These are phyloP conservation scores for Ammopiptanthus mongolicus DNA, from an alignment of 306 rosid genomes.

Conservation along the genomic window DNA sequence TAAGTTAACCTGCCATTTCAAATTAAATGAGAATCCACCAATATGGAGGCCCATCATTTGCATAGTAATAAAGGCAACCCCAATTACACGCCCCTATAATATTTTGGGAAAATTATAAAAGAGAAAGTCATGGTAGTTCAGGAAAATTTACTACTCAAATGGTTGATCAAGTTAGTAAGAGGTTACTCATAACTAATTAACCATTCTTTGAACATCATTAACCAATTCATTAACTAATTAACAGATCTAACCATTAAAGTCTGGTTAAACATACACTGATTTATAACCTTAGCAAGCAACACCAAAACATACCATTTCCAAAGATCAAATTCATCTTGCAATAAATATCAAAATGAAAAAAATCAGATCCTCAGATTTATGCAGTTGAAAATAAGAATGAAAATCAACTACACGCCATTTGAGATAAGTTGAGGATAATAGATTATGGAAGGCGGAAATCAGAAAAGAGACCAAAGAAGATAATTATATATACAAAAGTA, in stretches of 20 bases:
- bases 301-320: not conserved
- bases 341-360: not conserved
- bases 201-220: not conserved
- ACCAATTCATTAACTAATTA: not conserved
- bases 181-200: not conserved
- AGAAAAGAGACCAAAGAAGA: not conserved
- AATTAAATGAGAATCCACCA: conserved; percentile 9
- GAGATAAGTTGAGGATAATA: not conserved
- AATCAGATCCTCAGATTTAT: not conserved
- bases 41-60: not conserved
- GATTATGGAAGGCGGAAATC: not conserved
- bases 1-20: conserved; percentile 78
- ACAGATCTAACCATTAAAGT: too few species aligned
- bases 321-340: not conserved
- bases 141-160: not conserved
- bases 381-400: not conserved
- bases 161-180: not conserved
- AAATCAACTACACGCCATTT: not conserved
- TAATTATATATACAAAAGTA: not conserved
- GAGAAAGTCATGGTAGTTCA: not conserved
- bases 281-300: not conserved
- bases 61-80: not conserved
- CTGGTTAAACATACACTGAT: not conserved
- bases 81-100: not conserved
- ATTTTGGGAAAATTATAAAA: not conserved